Conservation (phyloP, 2,329 filamentous ascomycete genomes). For the Alternaria longipes region DNA sequence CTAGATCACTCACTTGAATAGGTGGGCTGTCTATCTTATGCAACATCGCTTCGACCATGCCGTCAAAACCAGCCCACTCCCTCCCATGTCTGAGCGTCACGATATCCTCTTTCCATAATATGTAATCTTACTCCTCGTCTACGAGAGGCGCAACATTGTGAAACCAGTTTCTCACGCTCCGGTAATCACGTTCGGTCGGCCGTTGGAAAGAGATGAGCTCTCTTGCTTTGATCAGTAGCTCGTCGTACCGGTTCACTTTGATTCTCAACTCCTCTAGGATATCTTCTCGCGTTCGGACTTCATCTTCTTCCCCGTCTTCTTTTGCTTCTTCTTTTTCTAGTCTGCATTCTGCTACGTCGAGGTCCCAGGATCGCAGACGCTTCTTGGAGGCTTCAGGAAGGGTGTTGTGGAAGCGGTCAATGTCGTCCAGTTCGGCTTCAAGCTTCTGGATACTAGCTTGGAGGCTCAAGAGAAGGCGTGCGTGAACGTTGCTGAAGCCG, state of each 20-base stretch:
- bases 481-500: conserved; percentile 41
- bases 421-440: neutral
- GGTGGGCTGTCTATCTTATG: too few species aligned
- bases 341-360: neutral
- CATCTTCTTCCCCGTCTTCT: neutral
- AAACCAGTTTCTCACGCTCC: too few species aligned
- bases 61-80: too few species aligned
- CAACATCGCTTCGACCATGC: too few species aligned
- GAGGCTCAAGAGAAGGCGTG: conserved; percentile 34
- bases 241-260: neutral
- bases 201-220: too few species aligned
- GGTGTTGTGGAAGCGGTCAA: neutral
- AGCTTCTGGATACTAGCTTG: conserved; percentile 18
- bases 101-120: too few species aligned
- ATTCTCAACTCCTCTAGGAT: neutral
- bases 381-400: neutral
- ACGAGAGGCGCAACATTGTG: too few species aligned
- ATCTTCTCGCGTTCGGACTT: neutral
- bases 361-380: neutral
- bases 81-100: too few species aligned
- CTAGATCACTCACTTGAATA: too few species aligned
- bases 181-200: too few species aligned
- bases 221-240: conserved; percentile 24
- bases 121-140: too few species aligned
- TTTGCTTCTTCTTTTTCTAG: neutral